Percentiles rank a stretch among this genome's conserved stretches.
These are phyloP conservation scores for Platismatia glauca DNA, from an alignment of 495 filamentous ascomycete genomes.

Conservation along the genomic window DNA sequence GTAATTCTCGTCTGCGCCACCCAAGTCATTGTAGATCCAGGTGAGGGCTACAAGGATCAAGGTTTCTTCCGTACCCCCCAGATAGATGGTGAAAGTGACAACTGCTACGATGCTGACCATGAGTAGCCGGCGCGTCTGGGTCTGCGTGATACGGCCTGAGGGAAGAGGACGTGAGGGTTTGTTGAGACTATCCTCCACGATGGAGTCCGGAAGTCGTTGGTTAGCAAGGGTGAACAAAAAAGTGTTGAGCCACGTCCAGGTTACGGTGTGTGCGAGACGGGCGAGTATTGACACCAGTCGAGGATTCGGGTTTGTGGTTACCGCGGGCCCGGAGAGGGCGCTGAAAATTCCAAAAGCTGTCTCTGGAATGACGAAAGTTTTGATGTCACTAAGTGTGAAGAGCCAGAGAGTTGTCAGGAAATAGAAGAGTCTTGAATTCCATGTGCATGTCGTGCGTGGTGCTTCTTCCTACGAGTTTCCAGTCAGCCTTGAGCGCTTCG, in stretches of 20 bases:
- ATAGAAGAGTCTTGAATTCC: too few species aligned
- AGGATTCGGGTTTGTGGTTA: too few species aligned
- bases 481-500: too few species aligned
- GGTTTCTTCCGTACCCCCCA: conserved; percentile 31
- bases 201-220: conserved; percentile 35
- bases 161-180: conserved; percentile 46
- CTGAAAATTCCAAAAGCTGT: conserved; percentile 29
- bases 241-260: conserved; percentile 24
- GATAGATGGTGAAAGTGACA: conserved; percentile 30
- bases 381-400: conserved; percentile 33
- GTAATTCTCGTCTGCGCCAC: conserved; percentile 22
- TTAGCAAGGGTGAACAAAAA: conserved; percentile 38
- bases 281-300: too few species aligned
- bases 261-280: too few species aligned
- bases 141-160: not conserved
- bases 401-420: conserved; percentile 20
- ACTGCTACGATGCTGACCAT: not conserved
- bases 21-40: not conserved
- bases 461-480: too few species aligned
- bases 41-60: not conserved
- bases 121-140: not conserved
- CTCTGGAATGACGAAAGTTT: conserved; percentile 31
- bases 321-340: conserved; percentile 26
- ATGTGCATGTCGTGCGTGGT: too few species aligned
- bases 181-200: conserved; percentile 43